Conservation (phyloP, 768 basidiomycete species). For the Candolleomyces aberdarensis region DNA sequence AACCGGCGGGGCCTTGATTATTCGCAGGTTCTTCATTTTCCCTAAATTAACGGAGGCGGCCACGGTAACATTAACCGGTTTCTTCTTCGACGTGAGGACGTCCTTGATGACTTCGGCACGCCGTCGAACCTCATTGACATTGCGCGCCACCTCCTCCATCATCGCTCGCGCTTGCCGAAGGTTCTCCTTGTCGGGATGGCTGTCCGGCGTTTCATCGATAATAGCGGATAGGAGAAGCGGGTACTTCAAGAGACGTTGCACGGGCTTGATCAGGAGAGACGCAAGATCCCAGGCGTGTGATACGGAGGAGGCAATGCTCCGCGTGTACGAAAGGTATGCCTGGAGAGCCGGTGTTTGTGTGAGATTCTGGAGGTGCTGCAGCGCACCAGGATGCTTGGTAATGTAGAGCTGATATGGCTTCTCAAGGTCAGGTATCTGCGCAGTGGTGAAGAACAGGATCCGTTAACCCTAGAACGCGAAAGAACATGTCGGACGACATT, state of each 20-base stretch:
- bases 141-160: slow-evolving; percentile 71
- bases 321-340: slow-evolving; percentile 65
- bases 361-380: slow-evolving; percentile 57
- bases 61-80: slow-evolving; percentile 38
- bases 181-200: slow-evolving; percentile 62
- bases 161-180: slow-evolving; percentile 49
- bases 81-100: slow-evolving; percentile 53
- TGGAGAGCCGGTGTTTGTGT: slow-evolving; percentile 56
- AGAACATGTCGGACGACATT: slow-evolving; percentile 7
- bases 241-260: slow-evolving; percentile 95
- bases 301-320: slow-evolving; percentile 61
- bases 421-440: slow-evolving; percentile 67
- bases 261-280: slow-evolving; percentile 94
- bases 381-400: slow-evolving; percentile 71
- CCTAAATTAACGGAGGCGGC: slow-evolving; percentile 55
- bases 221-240: slow-evolving; percentile 79
- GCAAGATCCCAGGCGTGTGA: slow-evolving; percentile 92
- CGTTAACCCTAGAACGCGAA: background rate
- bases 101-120: slow-evolving; percentile 78
- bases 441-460: background rate
- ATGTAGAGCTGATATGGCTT: slow-evolving; percentile 78
- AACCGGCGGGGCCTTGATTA: slow-evolving; percentile 9
- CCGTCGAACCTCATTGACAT: slow-evolving; percentile 76
- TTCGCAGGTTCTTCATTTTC: slow-evolving; percentile 55
- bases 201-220: slow-evolving; percentile 68